Base-by-base conservation (phyloP, 176 grass and related monocot genomes). In the Bolboschoenus planiculmis region DNA sequence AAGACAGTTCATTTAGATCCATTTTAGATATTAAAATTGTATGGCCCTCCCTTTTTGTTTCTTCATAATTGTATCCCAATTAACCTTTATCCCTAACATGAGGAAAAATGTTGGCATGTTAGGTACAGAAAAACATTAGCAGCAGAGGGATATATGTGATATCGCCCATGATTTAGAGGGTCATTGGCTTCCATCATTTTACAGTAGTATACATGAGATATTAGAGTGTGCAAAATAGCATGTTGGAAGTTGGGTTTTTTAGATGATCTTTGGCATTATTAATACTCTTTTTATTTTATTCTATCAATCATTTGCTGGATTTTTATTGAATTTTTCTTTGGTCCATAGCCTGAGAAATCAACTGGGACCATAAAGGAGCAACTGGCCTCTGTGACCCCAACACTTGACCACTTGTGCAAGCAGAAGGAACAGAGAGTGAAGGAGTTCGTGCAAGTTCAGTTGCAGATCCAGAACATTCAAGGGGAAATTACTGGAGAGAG, bases 341-440 rank as follows among this genome's bases (percentile, higher is more conserved):
- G 64, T 85, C 66, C 63, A 54, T 87, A 97, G 95, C 87, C 92
- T 82, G 88, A 97, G 47, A 92, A 97, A 72, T 90, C 95, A 79
- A 86, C 81, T 87, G 95, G 92, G 43, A 94, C 95, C 58, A 88
- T 97, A 87, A 97, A 91, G 83, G 92, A 94, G 61, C 95, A 98
- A 85, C 54, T 98, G 74, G 85, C 88, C 80, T 84, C 82, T 61
- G 89, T 92, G 65, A 88, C 89, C 66, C 95, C 95, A 76, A 86
- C 76, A 44, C 85, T 98, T 60, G 95, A 93, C 30, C 84, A 84
- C 64, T 80, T 98, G 56, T 84, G 78, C 85, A 80, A 60, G 79
- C 85, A 95, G 78, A 98, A 85, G 85, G 92, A 95, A 36, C 87
- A 92, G 51, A 94, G 92, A 58, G 51, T 91, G 54, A 95, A 89